A percentile compares a stretch with the other conserved stretches of the same genome.
Conservation (phyloP, 768 basidiomycete genomes). For the Boletus rubescentipes region DNA sequence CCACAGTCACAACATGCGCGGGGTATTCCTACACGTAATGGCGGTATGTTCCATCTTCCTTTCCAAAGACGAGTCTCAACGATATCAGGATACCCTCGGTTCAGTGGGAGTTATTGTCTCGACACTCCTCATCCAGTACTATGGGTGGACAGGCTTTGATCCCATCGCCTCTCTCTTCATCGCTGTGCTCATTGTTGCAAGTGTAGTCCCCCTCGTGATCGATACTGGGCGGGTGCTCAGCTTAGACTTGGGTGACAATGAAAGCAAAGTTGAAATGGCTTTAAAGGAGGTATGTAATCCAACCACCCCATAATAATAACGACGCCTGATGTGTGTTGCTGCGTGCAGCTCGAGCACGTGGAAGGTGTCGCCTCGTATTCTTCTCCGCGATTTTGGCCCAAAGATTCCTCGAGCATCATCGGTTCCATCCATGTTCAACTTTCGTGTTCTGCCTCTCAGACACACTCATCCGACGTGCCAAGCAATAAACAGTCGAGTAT, state of each 20-base stretch:
- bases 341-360: conserved; percentile 59
- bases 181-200: conserved; percentile 90
- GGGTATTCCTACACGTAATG: conserved; percentile 97
- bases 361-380: conserved; percentile 83
- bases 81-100: conserved; percentile 81
- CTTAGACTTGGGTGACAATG: conserved; percentile 75
- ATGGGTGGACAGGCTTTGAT: conserved; percentile 99
- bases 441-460: conserved; percentile 54
- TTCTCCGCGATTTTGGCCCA: conserved; percentile 91
- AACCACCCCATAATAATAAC: not conserved
- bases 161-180: conserved; percentile 98
- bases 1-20: conserved; percentile 98
- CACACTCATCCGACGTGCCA: conserved; percentile 50
- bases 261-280: conserved; percentile 53
- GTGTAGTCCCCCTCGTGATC: conserved; percentile 91
- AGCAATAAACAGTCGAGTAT: conserved; percentile 18
- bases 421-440: conserved; percentile 93
- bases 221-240: conserved; percentile 89
- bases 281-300: conserved; percentile 55
- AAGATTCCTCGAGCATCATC: conserved; percentile 80
- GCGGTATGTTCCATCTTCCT: conserved; percentile 53
- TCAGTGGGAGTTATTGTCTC: conserved; percentile 98
- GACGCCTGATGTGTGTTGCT: not conserved
- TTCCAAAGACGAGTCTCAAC: conserved; percentile 5
- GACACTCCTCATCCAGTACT: conserved; percentile 90